Conservation (phyloP, 345 rosid genomes). For the Durio zibethinus region DNA sequence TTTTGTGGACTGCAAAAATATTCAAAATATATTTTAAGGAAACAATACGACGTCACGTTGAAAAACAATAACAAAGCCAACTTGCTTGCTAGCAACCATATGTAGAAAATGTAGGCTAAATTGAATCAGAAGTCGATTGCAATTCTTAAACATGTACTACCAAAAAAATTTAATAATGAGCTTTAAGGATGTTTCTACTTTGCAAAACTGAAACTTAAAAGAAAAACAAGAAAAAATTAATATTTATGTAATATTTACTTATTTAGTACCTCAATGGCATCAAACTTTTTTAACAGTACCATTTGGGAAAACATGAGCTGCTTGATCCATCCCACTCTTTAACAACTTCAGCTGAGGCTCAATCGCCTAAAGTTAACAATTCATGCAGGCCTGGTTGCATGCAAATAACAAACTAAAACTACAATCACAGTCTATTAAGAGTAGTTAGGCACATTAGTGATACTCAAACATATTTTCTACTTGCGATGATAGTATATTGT, state of each 20-base stretch:
- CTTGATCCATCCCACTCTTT: background rate
- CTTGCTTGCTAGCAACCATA: background rate
- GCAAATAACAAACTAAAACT: background rate
- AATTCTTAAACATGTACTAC: background rate
- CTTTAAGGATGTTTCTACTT: background rate
- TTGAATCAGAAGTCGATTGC: background rate
- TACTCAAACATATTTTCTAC: no score
- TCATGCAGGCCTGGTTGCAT: background rate
- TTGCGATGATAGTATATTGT: no score
- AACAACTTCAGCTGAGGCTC: background rate
- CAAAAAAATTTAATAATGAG: background rate
- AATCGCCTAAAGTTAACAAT: background rate
- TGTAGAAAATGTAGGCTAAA: background rate
- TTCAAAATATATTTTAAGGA: background rate
- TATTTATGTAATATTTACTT: background rate
- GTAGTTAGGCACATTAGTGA: no score
- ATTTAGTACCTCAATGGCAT: background rate
- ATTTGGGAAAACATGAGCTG: background rate
- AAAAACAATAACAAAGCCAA: background rate
- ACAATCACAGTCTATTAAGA: no score
- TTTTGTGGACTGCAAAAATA: conserved; percentile 61
- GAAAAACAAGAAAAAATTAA: background rate
- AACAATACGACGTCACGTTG: background rate
- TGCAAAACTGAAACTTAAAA: background rate
- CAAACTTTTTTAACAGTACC: background rate